A percentile compares a stretch with the other conserved stretches of the same genome.
These are phyloP conservation scores for Coelastrella sp. DNA, from an alignment of 139 green algal species.

Conservation along the genomic window DNA sequence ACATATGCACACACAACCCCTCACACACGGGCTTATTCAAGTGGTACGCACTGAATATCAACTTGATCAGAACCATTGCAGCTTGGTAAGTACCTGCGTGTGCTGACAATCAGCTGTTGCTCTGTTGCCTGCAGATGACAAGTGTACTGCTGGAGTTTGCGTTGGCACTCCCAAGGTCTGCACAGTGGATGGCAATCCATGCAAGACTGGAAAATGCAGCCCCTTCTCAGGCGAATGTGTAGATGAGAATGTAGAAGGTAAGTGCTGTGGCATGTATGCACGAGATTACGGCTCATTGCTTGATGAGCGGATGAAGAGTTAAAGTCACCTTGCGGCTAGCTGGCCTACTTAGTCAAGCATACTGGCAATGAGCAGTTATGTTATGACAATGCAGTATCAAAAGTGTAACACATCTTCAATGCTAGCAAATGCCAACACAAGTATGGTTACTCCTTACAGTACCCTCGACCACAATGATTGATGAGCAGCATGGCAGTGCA, in stretches of 20 bases:
- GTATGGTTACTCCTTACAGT: no score
- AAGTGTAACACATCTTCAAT: no score
- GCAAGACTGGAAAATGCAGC: neutral
- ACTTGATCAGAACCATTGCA: neutral
- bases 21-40: neutral
- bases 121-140: neutral
- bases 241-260: neutral
- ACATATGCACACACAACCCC: no score
- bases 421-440: no score
- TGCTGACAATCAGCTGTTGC: neutral
- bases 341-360: no score
- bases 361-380: no score
- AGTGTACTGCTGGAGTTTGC: neutral
- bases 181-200: neutral
- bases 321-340: neutral
- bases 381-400: no score
- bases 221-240: neutral
- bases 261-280: neutral
- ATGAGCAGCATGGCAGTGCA: no score
- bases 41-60: neutral
- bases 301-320: neutral
- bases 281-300: neutral
- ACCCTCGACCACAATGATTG: no score
- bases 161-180: neutral
- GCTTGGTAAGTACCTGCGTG: neutral